Base-by-base conservation (phyloP, 2,329 filamentous ascomycete genomes). In the Onygenales sp. region DNA sequence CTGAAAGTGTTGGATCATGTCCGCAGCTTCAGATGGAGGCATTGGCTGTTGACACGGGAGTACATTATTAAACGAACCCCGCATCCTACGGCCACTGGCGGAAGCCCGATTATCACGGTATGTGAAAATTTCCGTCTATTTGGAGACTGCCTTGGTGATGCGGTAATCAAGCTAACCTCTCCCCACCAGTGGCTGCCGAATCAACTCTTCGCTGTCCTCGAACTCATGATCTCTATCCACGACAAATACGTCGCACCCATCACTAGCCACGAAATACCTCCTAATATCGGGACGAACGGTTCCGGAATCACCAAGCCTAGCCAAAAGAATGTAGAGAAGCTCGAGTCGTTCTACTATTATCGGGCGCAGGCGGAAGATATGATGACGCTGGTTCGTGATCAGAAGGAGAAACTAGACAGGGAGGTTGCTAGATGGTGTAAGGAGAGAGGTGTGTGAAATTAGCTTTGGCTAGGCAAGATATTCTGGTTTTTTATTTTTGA, bases 21-120 rank as follows among this genome's bases (percentile, higher is more conserved):
- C 5, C 69, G 74, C 51, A 75, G 72, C 58, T 76, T 76, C 66
- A 69, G 74, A 48, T 76, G 73, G 74, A 67, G 74, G 1, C 74
- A 76, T 56, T 76, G 74, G 74, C 57, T 75, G 39, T 76, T 76
- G 51, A 72, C 72, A 2, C 63, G 73, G 33, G 74, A 76, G 61
- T 76, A 76, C 54, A 76, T 76, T 46, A 74, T 76, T 58, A 68
- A 69, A 31, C 63, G 72, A 2, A 73, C 72, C 0, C 63, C 66
- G 3, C 70, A 76, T 57, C 73, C 74, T 2, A 75, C 73, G 55
- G 74, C 74, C 32, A 76, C 74, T 0, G 74, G 74, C 39, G 74
- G 74, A 8, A 75, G 72, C 58, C 74, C 74, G 0, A 76, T 76
- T 53, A 71, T 76, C 14, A 74, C 72, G 21, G 71, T 73, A 63